Conservation (phyloP, 805 yeast species). For the Henningerozyma blattae region DNA sequence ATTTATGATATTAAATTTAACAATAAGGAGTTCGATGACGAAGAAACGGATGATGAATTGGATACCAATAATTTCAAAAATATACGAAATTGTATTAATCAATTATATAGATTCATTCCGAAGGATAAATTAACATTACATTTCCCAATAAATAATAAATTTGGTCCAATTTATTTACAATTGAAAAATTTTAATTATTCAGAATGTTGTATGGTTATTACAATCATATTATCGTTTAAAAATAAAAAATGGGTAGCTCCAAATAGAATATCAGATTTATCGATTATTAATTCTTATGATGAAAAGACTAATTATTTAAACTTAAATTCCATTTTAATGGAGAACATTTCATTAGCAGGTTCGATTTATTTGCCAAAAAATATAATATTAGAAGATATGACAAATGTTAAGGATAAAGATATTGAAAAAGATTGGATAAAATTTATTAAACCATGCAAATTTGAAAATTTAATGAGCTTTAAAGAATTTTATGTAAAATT, state of each 20-base stretch:
- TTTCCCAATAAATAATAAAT: not conserved
- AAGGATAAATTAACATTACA: too few relatives aligned
- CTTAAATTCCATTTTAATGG: conserved; percentile 6
- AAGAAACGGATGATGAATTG: too few relatives aligned
- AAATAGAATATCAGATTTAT: too few relatives aligned
- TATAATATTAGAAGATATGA: conserved; percentile 2
- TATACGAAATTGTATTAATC: not conserved
- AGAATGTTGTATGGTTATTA: conserved; percentile 13
- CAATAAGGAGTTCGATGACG: too few relatives aligned
- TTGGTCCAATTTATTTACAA: not conserved
- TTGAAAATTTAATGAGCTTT: conserved; percentile 5
- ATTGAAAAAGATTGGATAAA: not conserved
- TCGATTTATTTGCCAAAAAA: conserved; percentile 9
- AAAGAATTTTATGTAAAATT: conserved; percentile 7
- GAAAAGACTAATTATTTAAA: too few relatives aligned
- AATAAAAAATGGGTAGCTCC: conserved; percentile 7
- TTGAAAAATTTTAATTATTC: conserved; percentile 10
- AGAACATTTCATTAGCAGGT: conserved; percentile 7
- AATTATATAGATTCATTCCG: too few relatives aligned
- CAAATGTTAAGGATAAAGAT: not conserved
- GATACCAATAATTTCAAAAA: not conserved
- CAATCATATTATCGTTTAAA: conserved; percentile 9
- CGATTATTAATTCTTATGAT: too few relatives aligned
- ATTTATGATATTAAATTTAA: too few relatives aligned
- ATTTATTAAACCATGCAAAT: not conserved